Conservation (phyloP, 1,284 basidiomycete genomes). For the Ustilago xerochloae region DNA sequence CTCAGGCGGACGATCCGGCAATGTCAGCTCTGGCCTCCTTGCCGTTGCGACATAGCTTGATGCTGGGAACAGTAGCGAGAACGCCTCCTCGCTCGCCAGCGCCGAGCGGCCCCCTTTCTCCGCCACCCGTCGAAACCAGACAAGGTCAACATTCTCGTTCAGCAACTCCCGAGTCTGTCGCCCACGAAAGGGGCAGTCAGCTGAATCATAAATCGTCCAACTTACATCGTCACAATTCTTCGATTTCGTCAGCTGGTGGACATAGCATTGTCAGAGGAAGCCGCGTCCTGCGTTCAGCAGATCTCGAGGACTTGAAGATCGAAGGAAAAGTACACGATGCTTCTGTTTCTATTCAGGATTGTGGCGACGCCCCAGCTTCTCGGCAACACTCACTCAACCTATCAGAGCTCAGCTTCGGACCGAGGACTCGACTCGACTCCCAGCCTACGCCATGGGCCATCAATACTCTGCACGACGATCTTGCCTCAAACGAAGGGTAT, state of each 20-base stretch:
- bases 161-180: not conserved
- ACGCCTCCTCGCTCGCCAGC: constrained; percentile 17
- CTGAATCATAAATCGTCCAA: too few species aligned
- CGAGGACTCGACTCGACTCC: not conserved
- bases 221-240: too few species aligned
- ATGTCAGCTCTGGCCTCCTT: not conserved
- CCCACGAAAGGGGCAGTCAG: not conserved
- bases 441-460: not conserved
- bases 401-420: constrained; percentile 7
- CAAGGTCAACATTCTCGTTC: not conserved
- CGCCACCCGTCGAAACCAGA: constrained; percentile 1
- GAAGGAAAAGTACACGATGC: too few species aligned
- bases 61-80: not conserved
- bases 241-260: too few species aligned
- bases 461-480: constrained; percentile 13
- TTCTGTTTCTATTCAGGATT: too few species aligned
- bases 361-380: too few species aligned
- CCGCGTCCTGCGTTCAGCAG: too few species aligned
- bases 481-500: constrained; percentile 29
- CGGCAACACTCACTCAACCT: too few species aligned
- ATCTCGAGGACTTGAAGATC: too few species aligned
- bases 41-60: not conserved
- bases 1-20: not conserved
- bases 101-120: constrained; percentile 14
- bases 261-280: too few species aligned